phyloP scores from a whole-genome alignment of 164 flowering plant genomes.

The Berberis vulgaris region DNA sequence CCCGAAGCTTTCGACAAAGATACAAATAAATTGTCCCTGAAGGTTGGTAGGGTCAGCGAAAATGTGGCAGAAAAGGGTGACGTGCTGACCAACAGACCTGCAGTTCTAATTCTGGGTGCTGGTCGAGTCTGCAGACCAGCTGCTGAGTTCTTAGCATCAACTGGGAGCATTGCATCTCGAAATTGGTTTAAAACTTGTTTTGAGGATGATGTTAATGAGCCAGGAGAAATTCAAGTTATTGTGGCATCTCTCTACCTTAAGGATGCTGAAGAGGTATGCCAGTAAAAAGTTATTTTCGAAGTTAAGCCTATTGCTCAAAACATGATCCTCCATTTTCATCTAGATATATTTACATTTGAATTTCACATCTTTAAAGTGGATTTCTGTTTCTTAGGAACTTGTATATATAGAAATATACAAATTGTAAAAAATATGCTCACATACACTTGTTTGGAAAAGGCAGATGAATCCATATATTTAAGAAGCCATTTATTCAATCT shows the following conservation, averaged over 20 bases:
- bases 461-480: too few relatives aligned
- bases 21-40: constrained; percentile 42
- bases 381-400: too few relatives aligned
- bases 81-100: constrained; percentile 24
- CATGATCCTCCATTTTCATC: neutral
- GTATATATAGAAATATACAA: too few relatives aligned
- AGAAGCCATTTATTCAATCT: too few relatives aligned
- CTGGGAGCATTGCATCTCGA: constrained; percentile 34
- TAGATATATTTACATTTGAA: neutral
- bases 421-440: too few relatives aligned
- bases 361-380: too few relatives aligned
- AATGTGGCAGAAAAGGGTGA: constrained; percentile 15
- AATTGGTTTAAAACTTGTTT: constrained; percentile 25
- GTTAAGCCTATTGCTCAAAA: neutral
- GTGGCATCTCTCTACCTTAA: constrained; percentile 89
- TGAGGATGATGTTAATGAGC: constrained; percentile 26
- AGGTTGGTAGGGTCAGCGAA: constrained; percentile 50
- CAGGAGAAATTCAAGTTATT: constrained; percentile 50
- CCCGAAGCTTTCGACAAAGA: constrained; percentile 14
- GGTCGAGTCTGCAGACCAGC: constrained; percentile 97
- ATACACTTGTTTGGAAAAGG: too few relatives aligned
- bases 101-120: constrained; percentile 84
- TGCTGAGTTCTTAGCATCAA: constrained; percentile 65
- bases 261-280: constrained; percentile 90
- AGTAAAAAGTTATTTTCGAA: constrained; percentile 2